phyloP scores from a whole-genome alignment of 2,329 filamentous ascomycete genomes.

The Aspergillus vadensis region DNA sequence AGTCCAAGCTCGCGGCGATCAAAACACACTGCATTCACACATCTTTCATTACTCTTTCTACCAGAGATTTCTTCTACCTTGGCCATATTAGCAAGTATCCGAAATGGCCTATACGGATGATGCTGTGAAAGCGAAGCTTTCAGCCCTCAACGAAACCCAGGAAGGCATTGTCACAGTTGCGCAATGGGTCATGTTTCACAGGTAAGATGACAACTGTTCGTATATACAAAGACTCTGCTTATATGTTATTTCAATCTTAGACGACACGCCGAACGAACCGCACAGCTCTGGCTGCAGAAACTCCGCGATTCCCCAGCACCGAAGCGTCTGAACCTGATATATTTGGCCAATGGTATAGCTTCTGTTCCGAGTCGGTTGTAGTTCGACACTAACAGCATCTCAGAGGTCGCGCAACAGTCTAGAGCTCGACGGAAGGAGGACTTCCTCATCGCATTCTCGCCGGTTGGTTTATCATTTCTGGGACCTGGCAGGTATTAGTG shows the following conservation, averaged over 20 bases:
- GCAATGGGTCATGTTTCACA: slow-evolving; percentile 99
- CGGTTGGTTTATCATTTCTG: slow-evolving; percentile 47
- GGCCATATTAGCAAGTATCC: not conserved
- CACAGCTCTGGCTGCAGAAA: slow-evolving; percentile 86
- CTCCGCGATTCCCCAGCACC: slow-evolving; percentile 83
- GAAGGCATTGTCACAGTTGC: slow-evolving; percentile 95
- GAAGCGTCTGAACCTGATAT: slow-evolving; percentile 87
- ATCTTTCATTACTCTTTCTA: not conserved
- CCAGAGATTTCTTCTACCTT: not conserved
- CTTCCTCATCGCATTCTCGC: slow-evolving; percentile 87
- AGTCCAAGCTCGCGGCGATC: not conserved
- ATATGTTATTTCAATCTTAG: slow-evolving; percentile 50
- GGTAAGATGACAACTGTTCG: slow-evolving; percentile 56
- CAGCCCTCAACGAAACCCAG: slow-evolving; percentile 93
- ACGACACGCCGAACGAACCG: slow-evolving; percentile 88
- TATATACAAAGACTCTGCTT: slow-evolving; percentile 25
- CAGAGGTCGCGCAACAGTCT: slow-evolving; percentile 94
- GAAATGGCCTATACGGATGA: slow-evolving; percentile 94
- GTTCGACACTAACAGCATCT: slow-evolving; percentile 26
- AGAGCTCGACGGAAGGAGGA: slow-evolving; percentile 91
- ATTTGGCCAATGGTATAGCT: slow-evolving; percentile 83
- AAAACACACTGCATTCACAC: not conserved
- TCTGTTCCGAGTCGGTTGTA: not conserved
- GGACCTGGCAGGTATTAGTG: not conserved
- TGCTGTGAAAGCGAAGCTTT: slow-evolving; percentile 90